A percentile compares a stretch with the other conserved stretches of the same genome.
Conservation (phyloP, 2,329 filamentous ascomycete species). For the Amesomyces nigricolor region DNA sequence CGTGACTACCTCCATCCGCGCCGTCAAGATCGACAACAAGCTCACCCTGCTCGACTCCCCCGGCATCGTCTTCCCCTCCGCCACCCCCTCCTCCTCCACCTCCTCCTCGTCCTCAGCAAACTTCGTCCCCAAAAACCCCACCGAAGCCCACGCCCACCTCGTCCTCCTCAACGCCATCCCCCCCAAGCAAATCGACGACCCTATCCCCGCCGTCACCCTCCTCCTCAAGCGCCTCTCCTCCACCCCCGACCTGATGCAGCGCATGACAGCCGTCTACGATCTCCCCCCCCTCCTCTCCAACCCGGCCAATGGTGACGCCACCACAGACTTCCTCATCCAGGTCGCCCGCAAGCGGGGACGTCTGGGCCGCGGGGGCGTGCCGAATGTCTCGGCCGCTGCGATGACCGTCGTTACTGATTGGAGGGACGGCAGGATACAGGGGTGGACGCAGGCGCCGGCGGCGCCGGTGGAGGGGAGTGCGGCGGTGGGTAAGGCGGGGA, state of each 20-base stretch:
- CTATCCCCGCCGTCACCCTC: constrained; percentile 76
- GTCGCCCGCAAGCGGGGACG: constrained; percentile 90
- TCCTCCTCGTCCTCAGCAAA: constrained; percentile 21
- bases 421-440: constrained; percentile 90
- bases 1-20: constrained; percentile 80
- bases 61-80: constrained; percentile 85
- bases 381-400: constrained; percentile 80
- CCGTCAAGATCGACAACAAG: constrained; percentile 93
- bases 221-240: constrained; percentile 75
- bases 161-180: constrained; percentile 88
- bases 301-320: constrained; percentile 65
- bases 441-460: constrained; percentile 76
- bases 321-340: constrained; percentile 88
- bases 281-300: constrained; percentile 69
- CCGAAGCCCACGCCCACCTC: constrained; percentile 74
- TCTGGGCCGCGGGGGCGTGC: constrained; percentile 81
- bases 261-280: constrained; percentile 77
- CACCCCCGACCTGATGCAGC: constrained; percentile 67
- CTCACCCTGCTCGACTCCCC: constrained; percentile 90
- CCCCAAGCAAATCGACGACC: constrained; percentile 90
- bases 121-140: constrained; percentile 53
- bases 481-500: constrained; percentile 30
- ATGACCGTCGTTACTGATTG: constrained; percentile 95
- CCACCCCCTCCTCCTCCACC: constrained; percentile 34
- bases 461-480: constrained; percentile 47